These are phyloP conservation scores for Vitis amurensis DNA, from an alignment of 164 flowering plant species.

Conservation along the genomic window DNA sequence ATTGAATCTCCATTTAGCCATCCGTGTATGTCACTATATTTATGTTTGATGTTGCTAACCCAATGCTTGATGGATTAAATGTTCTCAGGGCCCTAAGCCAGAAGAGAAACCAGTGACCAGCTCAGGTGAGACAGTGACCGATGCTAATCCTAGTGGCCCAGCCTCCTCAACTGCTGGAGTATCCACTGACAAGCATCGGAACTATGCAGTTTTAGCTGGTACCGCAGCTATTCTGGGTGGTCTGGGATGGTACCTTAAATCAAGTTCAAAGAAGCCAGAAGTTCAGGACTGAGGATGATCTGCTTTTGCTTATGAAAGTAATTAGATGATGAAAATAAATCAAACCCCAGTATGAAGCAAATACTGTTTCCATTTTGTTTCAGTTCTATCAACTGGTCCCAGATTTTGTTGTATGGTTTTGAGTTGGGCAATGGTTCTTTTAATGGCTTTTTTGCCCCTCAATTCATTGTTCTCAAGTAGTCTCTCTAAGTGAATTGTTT, in stretches of 20 bases:
- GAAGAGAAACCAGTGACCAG: constrained; percentile 49
- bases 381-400: too few relatives aligned
- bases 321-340: background rate
- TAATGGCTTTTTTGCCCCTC: too few relatives aligned
- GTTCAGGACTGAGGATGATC: constrained; percentile 52
- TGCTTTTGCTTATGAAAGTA: too few relatives aligned
- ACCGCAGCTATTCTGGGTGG: constrained; percentile 46
- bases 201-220: constrained; percentile 83
- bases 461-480: too few relatives aligned
- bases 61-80: constrained; percentile 5
- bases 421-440: too few relatives aligned
- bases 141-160: constrained; percentile 40
- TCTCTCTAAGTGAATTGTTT: too few relatives aligned
- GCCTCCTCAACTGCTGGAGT: constrained; percentile 52
- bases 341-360: background rate
- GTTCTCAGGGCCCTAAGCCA: constrained; percentile 65
- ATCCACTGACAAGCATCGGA: constrained; percentile 72
- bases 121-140: constrained; percentile 41
- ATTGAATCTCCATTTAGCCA: too few relatives aligned
- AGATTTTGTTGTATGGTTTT: too few relatives aligned
- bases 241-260: constrained; percentile 72
- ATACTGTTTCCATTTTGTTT: too few relatives aligned
- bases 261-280: constrained; percentile 56
- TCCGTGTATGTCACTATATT: too few relatives aligned
- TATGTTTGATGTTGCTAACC: too few relatives aligned